Evolutionary conservation across 179 eudicot genomes (phyloP).

Genomic region (Silene coronaria): DNA sequence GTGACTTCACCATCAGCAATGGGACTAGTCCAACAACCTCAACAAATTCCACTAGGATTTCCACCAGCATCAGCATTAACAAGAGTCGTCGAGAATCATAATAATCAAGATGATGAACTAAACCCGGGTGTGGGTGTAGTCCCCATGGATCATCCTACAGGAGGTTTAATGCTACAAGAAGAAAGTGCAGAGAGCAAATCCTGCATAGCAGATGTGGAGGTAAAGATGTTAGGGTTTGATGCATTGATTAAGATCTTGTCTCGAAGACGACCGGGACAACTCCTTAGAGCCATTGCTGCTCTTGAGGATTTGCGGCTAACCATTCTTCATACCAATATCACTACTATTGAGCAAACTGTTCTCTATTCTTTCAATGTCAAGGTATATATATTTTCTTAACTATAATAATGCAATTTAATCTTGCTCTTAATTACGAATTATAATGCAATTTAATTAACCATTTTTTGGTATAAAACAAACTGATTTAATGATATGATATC

Average conservation of each 20-base stretch:
- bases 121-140: slow-evolving; percentile 12
- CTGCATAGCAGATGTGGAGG: slow-evolving; percentile 75
- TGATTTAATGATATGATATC: too few species aligned
- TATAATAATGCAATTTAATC: too few species aligned
- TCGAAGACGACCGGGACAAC: slow-evolving; percentile 74
- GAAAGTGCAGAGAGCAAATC: slow-evolving; percentile 85
- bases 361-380: slow-evolving; percentile 88
- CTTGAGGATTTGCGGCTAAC: slow-evolving; percentile 68
- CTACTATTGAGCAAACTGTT: slow-evolving; percentile 84
- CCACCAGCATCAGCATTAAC: slow-evolving; percentile 11
- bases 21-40: slow-evolving; percentile 32
- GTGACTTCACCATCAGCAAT: slow-evolving; percentile 28
- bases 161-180: slow-evolving; percentile 30
- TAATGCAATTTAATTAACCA: too few species aligned
- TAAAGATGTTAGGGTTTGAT: slow-evolving; percentile 70
- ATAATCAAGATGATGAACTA: slow-evolving; percentile 24
- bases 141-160: slow-evolving; percentile 22
- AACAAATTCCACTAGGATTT: slow-evolving; percentile 29
- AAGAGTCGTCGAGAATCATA: not conserved
- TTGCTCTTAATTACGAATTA: too few species aligned
- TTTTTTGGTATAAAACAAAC: too few species aligned
- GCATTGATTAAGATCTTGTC: slow-evolving; percentile 83
- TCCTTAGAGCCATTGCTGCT: slow-evolving; percentile 65
- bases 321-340: slow-evolving; percentile 80
- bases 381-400: too few species aligned